These are phyloP conservation scores for Platanthera guangdongensis DNA, from an alignment of 106 monocot species.

Conservation along the genomic window DNA sequence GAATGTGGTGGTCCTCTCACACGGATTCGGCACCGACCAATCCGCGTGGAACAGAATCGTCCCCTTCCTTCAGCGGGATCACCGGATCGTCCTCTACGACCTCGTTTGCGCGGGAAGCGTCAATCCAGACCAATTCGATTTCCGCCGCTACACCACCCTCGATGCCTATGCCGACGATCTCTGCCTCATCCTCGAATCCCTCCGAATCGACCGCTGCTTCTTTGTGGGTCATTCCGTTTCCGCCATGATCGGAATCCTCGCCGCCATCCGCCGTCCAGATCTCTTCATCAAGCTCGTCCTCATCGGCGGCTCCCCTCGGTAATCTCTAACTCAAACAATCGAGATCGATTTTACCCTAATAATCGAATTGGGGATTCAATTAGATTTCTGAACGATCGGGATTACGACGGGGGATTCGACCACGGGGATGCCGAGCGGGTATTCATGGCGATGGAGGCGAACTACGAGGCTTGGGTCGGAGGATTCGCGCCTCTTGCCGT, in stretches of 20 bases:
- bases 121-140: slow-evolving; percentile 98
- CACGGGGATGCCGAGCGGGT: slow-evolving; percentile 63
- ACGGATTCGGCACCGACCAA: slow-evolving; percentile 98
- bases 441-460: slow-evolving; percentile 71
- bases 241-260: slow-evolving; percentile 92
- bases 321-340: not conserved
- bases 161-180: slow-evolving; percentile 91
- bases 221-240: slow-evolving; percentile 95
- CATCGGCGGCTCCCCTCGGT: slow-evolving; percentile 83
- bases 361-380: not conserved
- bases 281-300: slow-evolving; percentile 83
- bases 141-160: slow-evolving; percentile 77
- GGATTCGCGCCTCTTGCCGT: slow-evolving; percentile 93
- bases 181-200: slow-evolving; percentile 61
- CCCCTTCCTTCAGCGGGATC: slow-evolving; percentile 62
- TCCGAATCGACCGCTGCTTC: slow-evolving; percentile 58
- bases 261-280: slow-evolving; percentile 62
- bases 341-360: not conserved
- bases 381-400: slow-evolving; percentile 79
- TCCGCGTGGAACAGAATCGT: slow-evolving; percentile 83
- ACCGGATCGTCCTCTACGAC: slow-evolving; percentile 84
- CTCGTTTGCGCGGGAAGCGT: slow-evolving; percentile 96
- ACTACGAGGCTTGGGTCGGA: slow-evolving; percentile 91
- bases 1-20: slow-evolving; percentile 64
- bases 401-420: slow-evolving; percentile 91